Conservation (phyloP, 306 rosid genomes). For the Vigna radiata region DNA sequence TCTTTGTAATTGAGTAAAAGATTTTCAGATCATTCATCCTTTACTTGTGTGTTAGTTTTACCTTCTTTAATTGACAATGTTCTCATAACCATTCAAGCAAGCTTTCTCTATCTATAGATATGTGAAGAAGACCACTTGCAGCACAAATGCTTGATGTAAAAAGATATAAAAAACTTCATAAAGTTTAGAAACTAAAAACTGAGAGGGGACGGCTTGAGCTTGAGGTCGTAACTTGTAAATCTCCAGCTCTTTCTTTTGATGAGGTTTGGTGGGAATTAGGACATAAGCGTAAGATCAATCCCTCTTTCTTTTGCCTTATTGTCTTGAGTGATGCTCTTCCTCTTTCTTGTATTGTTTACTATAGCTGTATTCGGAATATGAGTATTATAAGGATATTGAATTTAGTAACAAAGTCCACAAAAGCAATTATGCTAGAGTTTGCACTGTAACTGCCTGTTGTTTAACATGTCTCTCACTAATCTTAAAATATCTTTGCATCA, state of each 20-base stretch:
- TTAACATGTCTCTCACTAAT: constrained; percentile 17
- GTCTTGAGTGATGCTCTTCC: constrained; percentile 39
- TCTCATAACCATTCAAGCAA: constrained; percentile 15
- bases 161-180: constrained; percentile 85
- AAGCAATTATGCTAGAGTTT: constrained; percentile 11
- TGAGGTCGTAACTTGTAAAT: constrained; percentile 89
- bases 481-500: constrained; percentile 23
- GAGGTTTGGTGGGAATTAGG: constrained; percentile 87
- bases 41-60: constrained; percentile 30
- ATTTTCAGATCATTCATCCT: constrained; percentile 20
- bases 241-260: constrained; percentile 92
- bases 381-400: constrained; percentile 32
- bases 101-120: constrained; percentile 60
- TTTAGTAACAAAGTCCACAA: constrained; percentile 21
- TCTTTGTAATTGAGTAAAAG: constrained; percentile 7
- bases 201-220: constrained; percentile 75
- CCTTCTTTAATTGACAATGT: constrained; percentile 27
- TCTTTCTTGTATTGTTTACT: constrained; percentile 17
- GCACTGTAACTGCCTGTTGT: constrained; percentile 8
- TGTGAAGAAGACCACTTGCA: constrained; percentile 91
- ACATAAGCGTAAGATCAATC: constrained; percentile 74
- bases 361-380: constrained; percentile 25
- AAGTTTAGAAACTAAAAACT: constrained; percentile 67
- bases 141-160: constrained; percentile 93
- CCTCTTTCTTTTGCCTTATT: constrained; percentile 31